Base-by-base conservation (phyloP, 805 yeast species). In the Spencermartinsiella europaea region DNA sequence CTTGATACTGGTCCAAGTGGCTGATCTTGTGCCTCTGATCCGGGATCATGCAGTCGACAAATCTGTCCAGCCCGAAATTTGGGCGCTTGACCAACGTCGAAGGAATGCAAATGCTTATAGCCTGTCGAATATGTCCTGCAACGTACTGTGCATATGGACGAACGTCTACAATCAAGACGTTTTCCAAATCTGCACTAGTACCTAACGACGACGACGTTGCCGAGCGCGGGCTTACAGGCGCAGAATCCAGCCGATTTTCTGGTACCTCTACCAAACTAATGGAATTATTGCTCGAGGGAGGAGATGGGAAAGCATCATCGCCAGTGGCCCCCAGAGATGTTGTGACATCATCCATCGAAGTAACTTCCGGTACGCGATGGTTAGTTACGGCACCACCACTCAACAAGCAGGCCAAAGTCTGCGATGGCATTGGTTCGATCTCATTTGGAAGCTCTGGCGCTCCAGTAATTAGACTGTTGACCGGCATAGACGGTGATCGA, bases 91-190 rank as follows among this genome's bases (percentile, higher is more conserved):
- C 68, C 36, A 90, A 70, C 0, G 97, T 90, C n/a, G 95, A 83
- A 1, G 98, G 97, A 12, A 90, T 67, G 63, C 95, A 86, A 33
- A 91, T 74, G 61, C 87, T 87, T 38, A 86, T 69, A 0, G 97
- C 76, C 36, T 75, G 70, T 3, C 56, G 58, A 10, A 91, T 64
- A 51, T 82, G 88, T 2, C 72, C 60, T 49, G 71, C 75, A 37
- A 81, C 73, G 60, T 70, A 87, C 47, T 85, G 91, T 20, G 85
- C 80, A 60, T 81, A 87, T 0, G 96, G 86, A 46, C 98, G 70
- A 8, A 85, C 81, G 61, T 90, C 98, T 14, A 88, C 68, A 2
- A 84, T 57, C n/a, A 86, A 55, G 3, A 73, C 50, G 35, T 59
- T 60, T n/a, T 41, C 46, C 16, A 25, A 25, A 25, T 19, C 33